Evolutionary conservation across 257 asterid species (phyloP).

Genomic region (Scutellaria barbata): DNA sequence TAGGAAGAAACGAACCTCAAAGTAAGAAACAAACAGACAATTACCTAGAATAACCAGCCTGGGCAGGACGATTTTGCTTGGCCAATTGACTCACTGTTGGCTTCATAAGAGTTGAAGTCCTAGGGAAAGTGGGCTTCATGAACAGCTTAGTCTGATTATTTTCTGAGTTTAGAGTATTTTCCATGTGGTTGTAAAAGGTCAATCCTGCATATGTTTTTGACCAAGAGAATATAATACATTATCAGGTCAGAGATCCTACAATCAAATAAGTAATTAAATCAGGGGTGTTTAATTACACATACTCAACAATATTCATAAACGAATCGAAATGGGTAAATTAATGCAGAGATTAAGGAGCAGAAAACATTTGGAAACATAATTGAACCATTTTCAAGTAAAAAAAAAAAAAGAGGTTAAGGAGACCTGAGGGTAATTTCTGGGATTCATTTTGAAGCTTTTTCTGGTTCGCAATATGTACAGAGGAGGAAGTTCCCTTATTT

Average conservation of each 20-base stretch:
- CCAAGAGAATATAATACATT: conserved; percentile 5
- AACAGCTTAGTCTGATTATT: conserved; percentile 47
- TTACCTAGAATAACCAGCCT: conserved; percentile 63
- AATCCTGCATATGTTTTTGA: conserved; percentile 52
- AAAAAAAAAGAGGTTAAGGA: not conserved
- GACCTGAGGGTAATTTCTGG: conserved; percentile 67
- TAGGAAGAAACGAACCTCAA: conserved; percentile 9
- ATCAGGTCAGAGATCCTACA: not conserved
- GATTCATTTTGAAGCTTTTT: conserved; percentile 51
- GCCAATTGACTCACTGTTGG: conserved; percentile 97
- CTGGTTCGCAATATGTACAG: conserved; percentile 40
- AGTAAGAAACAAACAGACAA: conserved; percentile 19
- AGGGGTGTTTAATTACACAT: conserved; percentile 1
- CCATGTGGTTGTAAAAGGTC: conserved; percentile 56
- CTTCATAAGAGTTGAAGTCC: conserved; percentile 91
- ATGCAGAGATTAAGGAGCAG: conserved; percentile 21
- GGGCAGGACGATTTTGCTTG: conserved; percentile 72
- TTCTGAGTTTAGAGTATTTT: conserved; percentile 44
- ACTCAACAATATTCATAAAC: conserved; percentile 6
- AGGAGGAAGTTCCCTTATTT: conserved; percentile 40
- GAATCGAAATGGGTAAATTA: conserved; percentile 1
- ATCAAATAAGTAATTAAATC: conserved; percentile 21
- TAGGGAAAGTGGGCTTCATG: conserved; percentile 58
- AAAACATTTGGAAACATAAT: not conserved
- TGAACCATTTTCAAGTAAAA: conserved; percentile 5